Percentiles rank a stretch among this genome's conserved stretches.
phyloP scores from a whole-genome alignment of 768 basidiomycete species.

The Holtermannia corniformis region DNA sequence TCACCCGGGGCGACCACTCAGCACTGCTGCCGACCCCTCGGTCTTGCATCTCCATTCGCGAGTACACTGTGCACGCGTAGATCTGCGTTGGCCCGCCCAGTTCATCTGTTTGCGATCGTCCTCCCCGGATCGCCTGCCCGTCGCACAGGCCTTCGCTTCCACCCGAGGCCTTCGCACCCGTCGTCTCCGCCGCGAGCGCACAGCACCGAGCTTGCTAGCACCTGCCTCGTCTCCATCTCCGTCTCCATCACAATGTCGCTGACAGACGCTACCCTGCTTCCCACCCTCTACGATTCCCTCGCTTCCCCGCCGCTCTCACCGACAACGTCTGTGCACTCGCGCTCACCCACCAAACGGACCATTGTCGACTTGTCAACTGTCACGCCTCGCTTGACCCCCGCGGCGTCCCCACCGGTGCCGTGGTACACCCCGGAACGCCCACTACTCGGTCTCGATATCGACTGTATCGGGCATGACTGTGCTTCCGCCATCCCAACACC shows the following conservation, averaged over 20 bases:
- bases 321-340: neutral
- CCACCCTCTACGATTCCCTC: constrained; percentile 31
- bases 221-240: no score
- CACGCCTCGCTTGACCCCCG: neutral
- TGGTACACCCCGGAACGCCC: neutral
- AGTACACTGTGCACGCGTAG: no score
- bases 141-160: no score
- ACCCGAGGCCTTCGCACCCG: no score
- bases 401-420: neutral
- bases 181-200: no score
- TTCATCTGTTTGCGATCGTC: no score
- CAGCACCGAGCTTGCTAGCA: no score
- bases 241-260: neutral
- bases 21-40: no score
- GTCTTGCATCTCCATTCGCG: no score
- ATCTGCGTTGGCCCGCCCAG: no score
- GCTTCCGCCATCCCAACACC: constrained; percentile 1
- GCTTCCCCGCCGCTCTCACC: constrained; percentile 26
- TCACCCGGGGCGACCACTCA: no score
- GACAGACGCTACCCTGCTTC: constrained; percentile 17
- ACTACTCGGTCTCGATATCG: neutral
- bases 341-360: neutral
- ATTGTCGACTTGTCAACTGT: neutral
- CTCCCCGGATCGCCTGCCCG: no score
- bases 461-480: neutral